Conservation (phyloP, 495 filamentous ascomycete species). For the Apodospora peruviana region DNA sequence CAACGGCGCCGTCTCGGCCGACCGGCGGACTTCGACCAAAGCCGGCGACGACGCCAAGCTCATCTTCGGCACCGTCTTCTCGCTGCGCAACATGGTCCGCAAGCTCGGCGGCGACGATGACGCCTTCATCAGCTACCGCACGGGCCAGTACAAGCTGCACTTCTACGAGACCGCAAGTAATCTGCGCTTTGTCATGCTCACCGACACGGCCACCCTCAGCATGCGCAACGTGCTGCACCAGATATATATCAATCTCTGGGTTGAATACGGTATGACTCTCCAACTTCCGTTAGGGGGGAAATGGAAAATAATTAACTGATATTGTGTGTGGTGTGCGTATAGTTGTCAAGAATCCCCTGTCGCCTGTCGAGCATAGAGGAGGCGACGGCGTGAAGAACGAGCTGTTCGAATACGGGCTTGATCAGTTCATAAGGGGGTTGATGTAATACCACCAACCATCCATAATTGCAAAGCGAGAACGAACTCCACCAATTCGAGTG, state of each 20-base stretch:
- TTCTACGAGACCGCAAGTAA: slow-evolving; percentile 97
- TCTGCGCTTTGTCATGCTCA: slow-evolving; percentile 94
- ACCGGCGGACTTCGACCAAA: slow-evolving; percentile 26
- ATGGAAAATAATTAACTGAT: neutral
- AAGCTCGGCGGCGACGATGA: slow-evolving; percentile 89
- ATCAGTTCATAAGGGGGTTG: slow-evolving; percentile 65
- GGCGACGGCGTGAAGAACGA: slow-evolving; percentile 89
- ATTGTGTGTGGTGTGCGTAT: no score
- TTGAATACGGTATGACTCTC: slow-evolving; percentile 71
- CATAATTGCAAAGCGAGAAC: neutral
- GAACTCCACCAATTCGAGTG: neutral
- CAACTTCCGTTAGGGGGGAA: neutral
- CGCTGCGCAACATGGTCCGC: slow-evolving; percentile 91
- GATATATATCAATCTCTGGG: slow-evolving; percentile 96
- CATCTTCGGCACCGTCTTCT: slow-evolving; percentile 95
- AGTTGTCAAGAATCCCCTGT: slow-evolving; percentile 94
- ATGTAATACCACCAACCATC: slow-evolving; percentile 28
- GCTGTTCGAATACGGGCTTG: slow-evolving; percentile 85
- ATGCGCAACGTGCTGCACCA: slow-evolving; percentile 92
- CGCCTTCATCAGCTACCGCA: slow-evolving; percentile 86
- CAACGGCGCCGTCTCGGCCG: slow-evolving; percentile 9
- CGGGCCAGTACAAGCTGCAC: slow-evolving; percentile 93
- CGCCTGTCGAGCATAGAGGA: slow-evolving; percentile 81
- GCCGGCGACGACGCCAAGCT: slow-evolving; percentile 89
- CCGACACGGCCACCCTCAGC: slow-evolving; percentile 80